phyloP scores from a whole-genome alignment of 192 early-diverging fungal species.

The Allomyces arbusculus region DNA sequence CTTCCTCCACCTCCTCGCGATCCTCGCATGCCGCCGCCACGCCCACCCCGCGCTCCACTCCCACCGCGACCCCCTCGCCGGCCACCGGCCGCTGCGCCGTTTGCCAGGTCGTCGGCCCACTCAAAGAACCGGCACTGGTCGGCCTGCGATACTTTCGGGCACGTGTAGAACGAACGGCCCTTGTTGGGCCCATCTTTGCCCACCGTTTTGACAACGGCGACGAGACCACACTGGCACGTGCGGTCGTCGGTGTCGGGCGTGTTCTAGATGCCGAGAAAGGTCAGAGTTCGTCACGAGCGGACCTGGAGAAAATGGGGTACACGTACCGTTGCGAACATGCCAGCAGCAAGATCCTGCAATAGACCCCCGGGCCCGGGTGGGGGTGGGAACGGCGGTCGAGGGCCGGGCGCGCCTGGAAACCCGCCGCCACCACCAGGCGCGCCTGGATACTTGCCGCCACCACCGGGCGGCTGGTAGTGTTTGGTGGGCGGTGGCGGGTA shows the following conservation, averaged over 20 bases:
- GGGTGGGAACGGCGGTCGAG: not conserved
- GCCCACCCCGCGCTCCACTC: too few species aligned
- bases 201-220: constrained; percentile 4
- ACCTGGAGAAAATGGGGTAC: not conserved
- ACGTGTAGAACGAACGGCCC: constrained; percentile 8
- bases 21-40: too few species aligned
- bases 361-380: not conserved
- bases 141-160: constrained; percentile 4
- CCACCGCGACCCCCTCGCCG: too few species aligned
- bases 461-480: not conserved
- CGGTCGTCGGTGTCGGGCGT: not conserved
- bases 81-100: too few species aligned
- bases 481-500: not conserved
- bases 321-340: not conserved
- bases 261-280: not conserved
- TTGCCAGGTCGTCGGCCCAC: constrained; percentile 1
- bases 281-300: not conserved
- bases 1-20: too few species aligned
- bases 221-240: constrained; percentile 10
- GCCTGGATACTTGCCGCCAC: too few species aligned
- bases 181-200: constrained; percentile 8
- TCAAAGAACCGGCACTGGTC: constrained; percentile 6
- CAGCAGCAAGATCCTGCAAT: too few species aligned
- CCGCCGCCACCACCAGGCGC: not conserved
- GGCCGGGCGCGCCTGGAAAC: not conserved